Base-by-base conservation (phyloP, 2,329 filamentous ascomycete genomes). In the Passalora sequoiae region DNA sequence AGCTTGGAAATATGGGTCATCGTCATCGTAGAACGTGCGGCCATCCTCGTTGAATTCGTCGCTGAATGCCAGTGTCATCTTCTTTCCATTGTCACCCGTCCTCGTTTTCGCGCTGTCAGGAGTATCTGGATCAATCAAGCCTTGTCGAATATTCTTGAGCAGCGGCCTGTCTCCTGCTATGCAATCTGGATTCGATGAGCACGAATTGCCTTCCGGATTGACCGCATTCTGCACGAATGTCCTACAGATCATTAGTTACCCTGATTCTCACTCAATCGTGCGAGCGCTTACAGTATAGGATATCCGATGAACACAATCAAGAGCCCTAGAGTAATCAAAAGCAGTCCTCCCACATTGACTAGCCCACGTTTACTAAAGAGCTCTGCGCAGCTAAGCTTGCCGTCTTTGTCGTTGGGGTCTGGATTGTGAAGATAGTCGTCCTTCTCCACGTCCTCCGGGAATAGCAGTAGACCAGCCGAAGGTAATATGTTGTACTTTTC, bases 401-500 rank as follows among this genome's bases (percentile, higher is more conserved):
- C 66, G 29, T 80, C 73, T 53, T 76, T 77, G 35, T 84, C 81
- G 40, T 75, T 74, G 1, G 80, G 77, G 56, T 83, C 80, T 1
- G 83, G 83, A 55, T 85, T 84, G 60, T 86, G 83, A 49, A 86
- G 58, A 51, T 77, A 82, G 58, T 86, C 83, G 59, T 86, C 83
- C 56, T 84, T 84, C 61, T 86, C 83, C 16, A 84, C 77, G 58
- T 86, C 82, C 60, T 85, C 80, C 0, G 82, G 83, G 54, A 81
- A 86, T 15, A 86, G 66, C 29, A 86, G 61, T 40, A 86, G 65
- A 4, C 80, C 80, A 10, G 80, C 77, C 2, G 79, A 81, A 1
- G 83, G 81, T 60, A 78, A 70, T 40, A 86, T 85, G 58, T 84
- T 84, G 63, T 82, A 86, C 63, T 86, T 86, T 58, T 84, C 80